Percentiles rank a stretch among this genome's conserved stretches.
These are phyloP conservation scores for Colletotrichum sp. DNA, from an alignment of 2,329 filamentous ascomycete genomes.

Conservation along the genomic window DNA sequence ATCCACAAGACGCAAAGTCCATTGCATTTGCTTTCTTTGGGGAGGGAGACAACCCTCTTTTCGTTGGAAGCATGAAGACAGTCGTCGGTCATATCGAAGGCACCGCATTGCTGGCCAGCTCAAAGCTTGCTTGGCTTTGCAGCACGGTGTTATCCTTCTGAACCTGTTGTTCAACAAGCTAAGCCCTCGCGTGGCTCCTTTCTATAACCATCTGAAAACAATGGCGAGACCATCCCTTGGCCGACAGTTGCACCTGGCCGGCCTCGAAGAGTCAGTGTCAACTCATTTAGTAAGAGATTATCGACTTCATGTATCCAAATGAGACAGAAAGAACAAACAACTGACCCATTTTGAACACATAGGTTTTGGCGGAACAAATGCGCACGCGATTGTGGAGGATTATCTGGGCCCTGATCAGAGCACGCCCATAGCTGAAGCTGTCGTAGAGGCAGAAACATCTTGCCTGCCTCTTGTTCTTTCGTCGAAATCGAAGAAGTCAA, in stretches of 20 bases:
- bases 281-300: neutral
- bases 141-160: neutral
- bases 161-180: neutral
- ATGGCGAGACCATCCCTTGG: conserved; percentile 1
- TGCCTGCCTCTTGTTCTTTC: neutral
- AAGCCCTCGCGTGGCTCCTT: neutral
- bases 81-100: conserved; percentile 20
- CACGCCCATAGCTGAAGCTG: neutral
- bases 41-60: no score
- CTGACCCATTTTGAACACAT: neutral
- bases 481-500: neutral
- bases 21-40: neutral
- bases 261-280: neutral
- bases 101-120: neutral
- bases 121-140: neutral
- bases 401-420: neutral
- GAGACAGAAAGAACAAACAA: neutral
- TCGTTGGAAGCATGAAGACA: conserved; percentile 23
- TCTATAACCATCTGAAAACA: neutral
- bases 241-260: neutral
- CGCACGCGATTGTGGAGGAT: neutral
- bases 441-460: neutral
- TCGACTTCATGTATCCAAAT: neutral
- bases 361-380: neutral
- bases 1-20: neutral